phyloP scores from a whole-genome alignment of 1,139 yeast species.

The Pichia terricola region DNA sequence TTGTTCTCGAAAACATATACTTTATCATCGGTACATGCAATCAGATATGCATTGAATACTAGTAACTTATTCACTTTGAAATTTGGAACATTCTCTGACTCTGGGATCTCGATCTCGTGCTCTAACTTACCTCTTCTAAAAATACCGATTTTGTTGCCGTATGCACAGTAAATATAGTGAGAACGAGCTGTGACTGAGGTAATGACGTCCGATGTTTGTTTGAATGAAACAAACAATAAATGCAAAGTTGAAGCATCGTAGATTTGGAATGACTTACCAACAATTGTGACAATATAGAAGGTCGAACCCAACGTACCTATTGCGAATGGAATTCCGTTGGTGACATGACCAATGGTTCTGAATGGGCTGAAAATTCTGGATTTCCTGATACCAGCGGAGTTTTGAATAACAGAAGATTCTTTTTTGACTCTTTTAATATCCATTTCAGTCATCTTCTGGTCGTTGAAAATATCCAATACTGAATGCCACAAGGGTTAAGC shows the following conservation, averaged over 20 bases:
- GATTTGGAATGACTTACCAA: constrained; percentile 84
- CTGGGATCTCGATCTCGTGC: constrained; percentile 35
- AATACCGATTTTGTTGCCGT: constrained; percentile 62
- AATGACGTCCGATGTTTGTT: constrained; percentile 63
- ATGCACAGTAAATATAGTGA: constrained; percentile 77
- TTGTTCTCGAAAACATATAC: constrained; percentile 58
- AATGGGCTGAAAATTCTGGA: constrained; percentile 50
- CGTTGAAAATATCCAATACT: too few relatives aligned
- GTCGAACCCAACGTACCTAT: constrained; percentile 83
- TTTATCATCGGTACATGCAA: constrained; percentile 48
- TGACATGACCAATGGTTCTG: constrained; percentile 48
- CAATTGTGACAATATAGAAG: constrained; percentile 80
- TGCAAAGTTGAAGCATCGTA: constrained; percentile 88
- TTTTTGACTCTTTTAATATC: constrained; percentile 6
- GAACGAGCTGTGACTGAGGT: constrained; percentile 69
- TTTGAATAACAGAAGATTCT: neutral
- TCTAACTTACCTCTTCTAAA: constrained; percentile 77
- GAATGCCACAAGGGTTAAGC: neutral
- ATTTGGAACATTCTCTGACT: constrained; percentile 21
- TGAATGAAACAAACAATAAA: constrained; percentile 75
- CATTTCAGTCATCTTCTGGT: neutral
- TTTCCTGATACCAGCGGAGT: constrained; percentile 11
- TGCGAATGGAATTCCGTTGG: constrained; percentile 77
- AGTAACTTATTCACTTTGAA: constrained; percentile 40
- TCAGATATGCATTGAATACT: constrained; percentile 72